Conservation (phyloP, 108 stramenopile species). For the Skeletonema grethae region DNA sequence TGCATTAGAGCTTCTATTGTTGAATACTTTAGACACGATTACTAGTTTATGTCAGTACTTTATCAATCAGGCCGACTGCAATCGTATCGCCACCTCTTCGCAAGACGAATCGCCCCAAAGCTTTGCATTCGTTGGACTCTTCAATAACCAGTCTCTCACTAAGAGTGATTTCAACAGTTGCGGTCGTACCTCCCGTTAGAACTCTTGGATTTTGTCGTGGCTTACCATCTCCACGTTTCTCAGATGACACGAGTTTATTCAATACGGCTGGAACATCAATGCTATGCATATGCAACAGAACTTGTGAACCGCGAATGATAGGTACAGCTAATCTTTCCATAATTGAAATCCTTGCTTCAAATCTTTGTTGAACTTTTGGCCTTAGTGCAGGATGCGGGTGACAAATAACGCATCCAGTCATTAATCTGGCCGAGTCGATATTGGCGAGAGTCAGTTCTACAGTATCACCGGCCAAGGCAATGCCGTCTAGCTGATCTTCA, state of each 20-base stretch:
- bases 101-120: slow-evolving; percentile 53
- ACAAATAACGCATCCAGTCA: slow-evolving; percentile 78
- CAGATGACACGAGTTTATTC: slow-evolving; percentile 49
- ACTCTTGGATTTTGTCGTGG: slow-evolving; percentile 60
- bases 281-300: slow-evolving; percentile 82
- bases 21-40: no score
- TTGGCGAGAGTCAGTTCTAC: slow-evolving; percentile 76
- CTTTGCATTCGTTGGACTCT: slow-evolving; percentile 41
- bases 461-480: slow-evolving; percentile 88
- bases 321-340: slow-evolving; percentile 66
- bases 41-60: slow-evolving; percentile 12
- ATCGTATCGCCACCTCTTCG: slow-evolving; percentile 49
- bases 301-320: slow-evolving; percentile 76
- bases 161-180: slow-evolving; percentile 76
- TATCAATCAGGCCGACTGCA: slow-evolving; percentile 52
- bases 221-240: slow-evolving; percentile 24
- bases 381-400: slow-evolving; percentile 58
- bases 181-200: slow-evolving; percentile 57
- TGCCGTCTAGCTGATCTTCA: slow-evolving; percentile 39
- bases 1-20: no score
- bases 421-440: slow-evolving; percentile 77
- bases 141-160: slow-evolving; percentile 38
- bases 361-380: slow-evolving; percentile 55
- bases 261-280: slow-evolving; percentile 75
- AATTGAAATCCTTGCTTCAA: slow-evolving; percentile 60